A percentile compares a stretch with the other conserved stretches of the same genome.
phyloP scores from a whole-genome alignment of 768 basidiomycete species.

The Pisolithus tinctorius region DNA sequence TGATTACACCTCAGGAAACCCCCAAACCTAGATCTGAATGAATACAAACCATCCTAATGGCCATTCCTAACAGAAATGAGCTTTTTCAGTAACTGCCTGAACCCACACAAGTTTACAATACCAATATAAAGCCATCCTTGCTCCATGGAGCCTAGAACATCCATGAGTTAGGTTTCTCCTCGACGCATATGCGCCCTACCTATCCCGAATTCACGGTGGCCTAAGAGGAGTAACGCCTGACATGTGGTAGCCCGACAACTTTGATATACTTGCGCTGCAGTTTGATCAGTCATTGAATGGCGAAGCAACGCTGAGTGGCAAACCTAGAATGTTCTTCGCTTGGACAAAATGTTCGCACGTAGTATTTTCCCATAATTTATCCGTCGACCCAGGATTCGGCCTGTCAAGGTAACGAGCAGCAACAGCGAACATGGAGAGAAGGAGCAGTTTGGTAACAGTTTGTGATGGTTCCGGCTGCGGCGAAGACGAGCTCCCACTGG shows the following conservation, averaged over 20 bases:
- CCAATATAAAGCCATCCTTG: conserved; percentile 83
- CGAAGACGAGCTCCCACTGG: conserved; percentile 8
- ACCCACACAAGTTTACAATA: conserved; percentile 19
- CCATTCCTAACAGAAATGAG: conserved; percentile 45
- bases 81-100: background rate
- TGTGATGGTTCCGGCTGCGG: conserved; percentile 46
- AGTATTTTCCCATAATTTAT: conserved; percentile 63
- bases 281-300: conserved; percentile 4
- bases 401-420: conserved; percentile 66
- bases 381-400: conserved; percentile 35
- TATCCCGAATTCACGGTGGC: conserved; percentile 81
- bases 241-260: conserved; percentile 68
- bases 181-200: conserved; percentile 35
- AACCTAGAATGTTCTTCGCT: conserved; percentile 62
- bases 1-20: conserved; percentile 2
- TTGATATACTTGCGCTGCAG: conserved; percentile 55
- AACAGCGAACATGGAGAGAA: conserved; percentile 77
- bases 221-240: conserved; percentile 73
- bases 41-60: conserved; percentile 58
- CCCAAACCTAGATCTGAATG: background rate
- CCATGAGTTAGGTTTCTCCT: conserved; percentile 7
- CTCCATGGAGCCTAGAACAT: conserved; percentile 51
- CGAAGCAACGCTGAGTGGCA: conserved; percentile 10
- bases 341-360: conserved; percentile 57
- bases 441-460: conserved; percentile 57